Evolutionary conservation across 2,329 filamentous ascomycete genomes (phyloP).

Genomic region (Grosmannia penicillata): DNA sequence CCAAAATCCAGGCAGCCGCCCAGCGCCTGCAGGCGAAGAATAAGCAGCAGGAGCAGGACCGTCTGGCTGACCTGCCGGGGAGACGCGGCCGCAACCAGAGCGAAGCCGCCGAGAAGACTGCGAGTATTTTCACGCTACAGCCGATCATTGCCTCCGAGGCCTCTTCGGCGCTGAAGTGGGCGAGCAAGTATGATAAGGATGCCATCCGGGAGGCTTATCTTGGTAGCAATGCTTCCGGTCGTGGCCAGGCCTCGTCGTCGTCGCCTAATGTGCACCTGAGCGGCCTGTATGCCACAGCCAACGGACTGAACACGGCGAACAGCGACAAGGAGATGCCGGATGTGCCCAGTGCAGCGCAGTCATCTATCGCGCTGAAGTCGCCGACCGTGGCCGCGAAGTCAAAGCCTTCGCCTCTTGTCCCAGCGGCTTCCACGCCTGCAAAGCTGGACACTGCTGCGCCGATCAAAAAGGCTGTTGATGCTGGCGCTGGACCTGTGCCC

Average conservation of each 20-base stretch:
- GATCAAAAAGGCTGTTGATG: neutral
- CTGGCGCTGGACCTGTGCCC: neutral
- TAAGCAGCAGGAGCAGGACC: slow-evolving; percentile 34
- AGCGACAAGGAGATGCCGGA: neutral
- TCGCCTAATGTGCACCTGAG: slow-evolving; percentile 6
- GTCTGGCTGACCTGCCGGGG: slow-evolving; percentile 13
- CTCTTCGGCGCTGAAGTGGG: slow-evolving; percentile 92
- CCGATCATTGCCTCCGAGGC: slow-evolving; percentile 74
- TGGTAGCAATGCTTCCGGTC: slow-evolving; percentile 56
- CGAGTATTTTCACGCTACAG: slow-evolving; percentile 79
- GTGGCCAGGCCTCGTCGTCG: slow-evolving; percentile 26
- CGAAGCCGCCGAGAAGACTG: slow-evolving; percentile 55
- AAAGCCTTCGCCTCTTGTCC: too few relatives aligned
- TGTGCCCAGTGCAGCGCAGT: neutral
- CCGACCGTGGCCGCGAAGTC: neutral
- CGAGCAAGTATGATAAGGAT: slow-evolving; percentile 85
- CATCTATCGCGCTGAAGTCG: neutral
- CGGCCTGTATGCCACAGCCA: slow-evolving; percentile 1
- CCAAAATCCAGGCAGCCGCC: slow-evolving; percentile 82
- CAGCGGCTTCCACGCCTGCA: slow-evolving; percentile 5
- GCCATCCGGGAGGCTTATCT: slow-evolving; percentile 77
- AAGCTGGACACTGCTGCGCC: slow-evolving; percentile 4
- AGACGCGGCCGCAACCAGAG: slow-evolving; percentile 35
- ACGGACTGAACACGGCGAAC: neutral
- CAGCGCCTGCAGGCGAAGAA: slow-evolving; percentile 65